Evolutionary conservation across 225 moss, liverwort and hornwort species (phyloP).

Genomic region (Straminergon stramineum): DNA sequence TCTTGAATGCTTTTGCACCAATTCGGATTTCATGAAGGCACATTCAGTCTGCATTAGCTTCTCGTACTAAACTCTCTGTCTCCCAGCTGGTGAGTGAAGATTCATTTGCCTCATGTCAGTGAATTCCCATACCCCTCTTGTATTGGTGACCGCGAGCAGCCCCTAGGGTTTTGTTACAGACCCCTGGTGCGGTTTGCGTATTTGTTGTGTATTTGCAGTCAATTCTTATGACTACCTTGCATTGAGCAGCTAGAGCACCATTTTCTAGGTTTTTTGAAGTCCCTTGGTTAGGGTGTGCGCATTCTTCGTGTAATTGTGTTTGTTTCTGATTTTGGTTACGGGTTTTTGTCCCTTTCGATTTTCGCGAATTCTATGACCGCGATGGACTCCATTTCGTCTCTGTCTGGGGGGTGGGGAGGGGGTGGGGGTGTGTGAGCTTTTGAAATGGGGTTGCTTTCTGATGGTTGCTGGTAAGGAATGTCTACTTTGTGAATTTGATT

Average conservation of each 20-base stretch:
- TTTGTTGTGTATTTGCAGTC: background rate
- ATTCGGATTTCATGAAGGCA: background rate
- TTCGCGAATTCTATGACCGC: background rate
- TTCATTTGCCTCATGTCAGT: background rate
- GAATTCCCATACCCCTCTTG: background rate
- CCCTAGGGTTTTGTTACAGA: background rate
- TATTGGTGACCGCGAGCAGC: background rate
- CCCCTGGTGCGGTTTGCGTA: background rate
- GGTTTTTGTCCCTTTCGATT: too few relatives aligned
- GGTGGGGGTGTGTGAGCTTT: too few relatives aligned
- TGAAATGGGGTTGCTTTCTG: background rate
- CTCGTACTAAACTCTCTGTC: background rate
- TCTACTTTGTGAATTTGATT: background rate
- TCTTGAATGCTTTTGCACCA: background rate
- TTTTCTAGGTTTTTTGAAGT: background rate
- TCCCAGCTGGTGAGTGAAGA: constrained; percentile 8
- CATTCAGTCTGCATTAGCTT: background rate
- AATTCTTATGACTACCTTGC: background rate
- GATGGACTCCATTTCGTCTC: background rate
- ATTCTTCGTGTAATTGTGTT: background rate
- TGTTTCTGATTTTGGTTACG: background rate
- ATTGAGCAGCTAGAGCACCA: background rate
- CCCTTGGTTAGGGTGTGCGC: background rate
- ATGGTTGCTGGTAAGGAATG: background rate
- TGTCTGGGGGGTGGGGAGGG: background rate